Conservation (phyloP, 768 basidiomycete species). For the Filobasidium floriforme region DNA sequence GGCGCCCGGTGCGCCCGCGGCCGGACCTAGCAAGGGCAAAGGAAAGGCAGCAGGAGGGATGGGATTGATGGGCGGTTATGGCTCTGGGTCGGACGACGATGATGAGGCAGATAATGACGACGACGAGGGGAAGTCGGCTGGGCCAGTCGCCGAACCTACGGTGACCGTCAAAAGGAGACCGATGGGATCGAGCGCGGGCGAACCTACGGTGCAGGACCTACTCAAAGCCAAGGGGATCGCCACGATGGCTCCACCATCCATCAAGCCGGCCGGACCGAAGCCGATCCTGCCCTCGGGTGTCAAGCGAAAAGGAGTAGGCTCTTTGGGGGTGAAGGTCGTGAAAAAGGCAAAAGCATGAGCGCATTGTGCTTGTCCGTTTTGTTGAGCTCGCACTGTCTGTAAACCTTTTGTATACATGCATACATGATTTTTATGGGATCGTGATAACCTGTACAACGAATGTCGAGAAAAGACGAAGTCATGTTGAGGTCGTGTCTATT, state of each 20-base stretch:
- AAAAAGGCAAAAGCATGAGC: slow-evolving; percentile 22
- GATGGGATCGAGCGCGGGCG: slow-evolving; percentile 16
- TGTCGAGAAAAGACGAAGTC: too few relatives aligned
- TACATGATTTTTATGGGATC: too few relatives aligned
- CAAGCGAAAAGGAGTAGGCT: slow-evolving; percentile 32
- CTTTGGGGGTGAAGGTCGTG: slow-evolving; percentile 21
- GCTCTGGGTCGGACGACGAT: slow-evolving; percentile 18
- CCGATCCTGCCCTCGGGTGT: slow-evolving; percentile 38
- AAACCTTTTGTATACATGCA: too few relatives aligned
- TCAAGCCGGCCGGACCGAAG: slow-evolving; percentile 28
- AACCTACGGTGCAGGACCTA: slow-evolving; percentile 39
- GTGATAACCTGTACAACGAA: too few relatives aligned
- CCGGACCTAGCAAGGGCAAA: slow-evolving; percentile 19
- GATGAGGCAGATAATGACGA: slow-evolving; percentile 26
- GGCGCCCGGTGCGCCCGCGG: slow-evolving; percentile 21
- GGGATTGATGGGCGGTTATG: slow-evolving; percentile 22
- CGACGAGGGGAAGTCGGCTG: slow-evolving; percentile 5
- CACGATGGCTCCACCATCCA: slow-evolving; percentile 23
- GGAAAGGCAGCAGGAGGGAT: slow-evolving; percentile 44
- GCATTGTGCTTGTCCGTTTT: too few relatives aligned
- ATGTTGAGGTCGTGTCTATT: too few relatives aligned
- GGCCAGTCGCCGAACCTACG: slow-evolving; percentile 20
- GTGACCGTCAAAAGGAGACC: slow-evolving; percentile 39
- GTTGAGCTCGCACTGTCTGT: too few relatives aligned
- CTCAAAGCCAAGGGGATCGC: slow-evolving; percentile 38